Conservation (phyloP, 176 grass and related monocot species). For the Juncus effusus region DNA sequence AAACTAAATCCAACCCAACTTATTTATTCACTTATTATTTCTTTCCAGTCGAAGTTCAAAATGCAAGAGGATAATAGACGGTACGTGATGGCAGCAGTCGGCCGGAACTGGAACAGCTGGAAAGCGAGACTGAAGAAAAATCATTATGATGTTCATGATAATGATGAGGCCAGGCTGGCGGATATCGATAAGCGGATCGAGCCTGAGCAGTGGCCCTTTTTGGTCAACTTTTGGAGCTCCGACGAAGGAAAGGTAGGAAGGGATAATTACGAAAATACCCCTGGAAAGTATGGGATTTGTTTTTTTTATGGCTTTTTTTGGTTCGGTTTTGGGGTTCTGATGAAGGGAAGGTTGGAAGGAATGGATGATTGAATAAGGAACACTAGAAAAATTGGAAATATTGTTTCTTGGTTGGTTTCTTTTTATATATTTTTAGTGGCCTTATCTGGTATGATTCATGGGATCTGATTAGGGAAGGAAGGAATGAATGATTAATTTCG, state of each 20-base stretch:
- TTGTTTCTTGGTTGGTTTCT: neutral
- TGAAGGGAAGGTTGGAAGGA: slow-evolving; percentile 29
- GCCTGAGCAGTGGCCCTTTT: slow-evolving; percentile 33
- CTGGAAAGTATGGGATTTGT: neutral
- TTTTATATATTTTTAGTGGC: too few species aligned
- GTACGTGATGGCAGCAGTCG: slow-evolving; percentile 25
- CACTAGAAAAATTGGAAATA: neutral
- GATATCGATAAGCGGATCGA: slow-evolving; percentile 29
- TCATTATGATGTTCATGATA: slow-evolving; percentile 30
- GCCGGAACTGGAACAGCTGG: slow-evolving; percentile 33
- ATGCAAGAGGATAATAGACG: slow-evolving; percentile 16
- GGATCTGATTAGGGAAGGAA: too few species aligned
- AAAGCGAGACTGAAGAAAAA: slow-evolving; percentile 34
- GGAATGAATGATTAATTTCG: too few species aligned
- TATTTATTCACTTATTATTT: too few species aligned
- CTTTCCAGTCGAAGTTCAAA: slow-evolving; percentile 35
- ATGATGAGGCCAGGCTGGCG: slow-evolving; percentile 35
- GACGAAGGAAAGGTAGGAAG: slow-evolving; percentile 37
- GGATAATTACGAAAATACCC: too few species aligned
- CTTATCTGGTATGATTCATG: too few species aligned
- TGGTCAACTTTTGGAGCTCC: slow-evolving; percentile 32
- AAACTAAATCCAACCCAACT: too few species aligned
- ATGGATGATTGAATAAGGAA: too few species aligned
- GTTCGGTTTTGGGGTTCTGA: slow-evolving; percentile 33
- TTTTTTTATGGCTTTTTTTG: slow-evolving; percentile 20